Conservation (phyloP, 768 basidiomycete species). For the Tubosaeta sp. region DNA sequence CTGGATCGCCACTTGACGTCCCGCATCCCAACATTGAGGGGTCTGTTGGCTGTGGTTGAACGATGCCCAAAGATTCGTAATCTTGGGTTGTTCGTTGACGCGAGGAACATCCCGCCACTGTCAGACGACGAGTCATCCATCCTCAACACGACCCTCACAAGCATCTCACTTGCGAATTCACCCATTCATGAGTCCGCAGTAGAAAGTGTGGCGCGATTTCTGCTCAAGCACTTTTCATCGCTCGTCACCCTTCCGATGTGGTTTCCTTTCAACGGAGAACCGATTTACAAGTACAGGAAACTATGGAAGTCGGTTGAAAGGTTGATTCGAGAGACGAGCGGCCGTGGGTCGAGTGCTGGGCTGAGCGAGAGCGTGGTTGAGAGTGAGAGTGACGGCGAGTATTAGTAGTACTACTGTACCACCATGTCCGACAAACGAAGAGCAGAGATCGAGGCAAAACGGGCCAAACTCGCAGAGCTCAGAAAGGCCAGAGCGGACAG, state of each 20-base stretch:
- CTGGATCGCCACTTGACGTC: background rate
- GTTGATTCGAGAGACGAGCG: background rate
- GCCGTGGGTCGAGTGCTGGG: background rate
- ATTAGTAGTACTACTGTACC: background rate
- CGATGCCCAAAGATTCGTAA: background rate
- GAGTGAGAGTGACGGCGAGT: background rate
- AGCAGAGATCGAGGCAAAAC: conserved; percentile 89
- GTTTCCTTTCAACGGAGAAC: background rate
- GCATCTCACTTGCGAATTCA: background rate
- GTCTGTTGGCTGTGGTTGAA: background rate
- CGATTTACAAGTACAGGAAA: too few species aligned
- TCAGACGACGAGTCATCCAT: background rate
- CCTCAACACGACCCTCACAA: background rate
- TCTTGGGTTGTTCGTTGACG: background rate
- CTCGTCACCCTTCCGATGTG: background rate
- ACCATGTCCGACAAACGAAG: conserved; percentile 63
- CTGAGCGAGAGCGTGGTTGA: background rate
- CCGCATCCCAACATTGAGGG: background rate
- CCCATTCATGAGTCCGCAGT: background rate
- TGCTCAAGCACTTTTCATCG: background rate
- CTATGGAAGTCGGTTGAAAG: background rate
- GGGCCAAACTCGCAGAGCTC: conserved; percentile 81
- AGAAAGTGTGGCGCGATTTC: background rate
- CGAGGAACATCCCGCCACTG: background rate
- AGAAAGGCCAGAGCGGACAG: conserved; percentile 72